A percentile compares a stretch with the other conserved stretches of the same genome.
Evolutionary conservation across 2,329 filamentous ascomycete genomes (phyloP).

Genomic region (Emmonsiellopsis sp.): DNA sequence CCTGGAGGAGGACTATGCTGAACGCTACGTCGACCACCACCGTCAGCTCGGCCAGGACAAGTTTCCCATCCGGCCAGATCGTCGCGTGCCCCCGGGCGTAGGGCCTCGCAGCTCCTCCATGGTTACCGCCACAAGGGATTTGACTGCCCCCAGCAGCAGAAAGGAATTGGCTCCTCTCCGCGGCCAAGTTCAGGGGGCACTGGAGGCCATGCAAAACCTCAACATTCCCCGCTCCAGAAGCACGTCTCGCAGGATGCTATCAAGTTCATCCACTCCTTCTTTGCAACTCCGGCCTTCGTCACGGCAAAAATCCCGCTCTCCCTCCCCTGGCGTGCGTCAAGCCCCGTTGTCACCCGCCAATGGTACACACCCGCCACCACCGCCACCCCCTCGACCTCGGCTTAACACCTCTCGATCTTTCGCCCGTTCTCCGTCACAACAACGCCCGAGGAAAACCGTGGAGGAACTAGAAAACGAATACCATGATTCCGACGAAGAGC

Average conservation of each 20-base stretch:
- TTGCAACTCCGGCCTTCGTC: slow-evolving; percentile 13
- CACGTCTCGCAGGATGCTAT: slow-evolving; percentile 6
- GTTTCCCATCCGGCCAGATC: background rate
- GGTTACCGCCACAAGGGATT: slow-evolving; percentile 22
- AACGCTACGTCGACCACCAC: slow-evolving; percentile 15
- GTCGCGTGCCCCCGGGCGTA: background rate
- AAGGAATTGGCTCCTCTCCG: slow-evolving; percentile 15
- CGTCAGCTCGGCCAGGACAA: background rate
- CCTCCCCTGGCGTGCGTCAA: slow-evolving; percentile 15
- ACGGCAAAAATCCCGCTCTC: slow-evolving; percentile 7
- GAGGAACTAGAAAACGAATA: slow-evolving; percentile 42
- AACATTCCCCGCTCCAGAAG: slow-evolving; percentile 16
- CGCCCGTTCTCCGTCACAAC: slow-evolving; percentile 31
- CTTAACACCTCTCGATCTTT: slow-evolving; percentile 12
- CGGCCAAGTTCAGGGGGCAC: slow-evolving; percentile 18
- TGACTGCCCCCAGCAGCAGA: slow-evolving; percentile 19
- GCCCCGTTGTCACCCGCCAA: slow-evolving; percentile 17
- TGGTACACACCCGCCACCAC: slow-evolving; percentile 18
- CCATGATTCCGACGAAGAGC: slow-evolving; percentile 41
- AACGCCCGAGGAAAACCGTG: slow-evolving; percentile 36
- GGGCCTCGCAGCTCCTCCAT: slow-evolving; percentile 10
- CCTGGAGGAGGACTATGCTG: slow-evolving; percentile 58
- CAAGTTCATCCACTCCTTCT: slow-evolving; percentile 13
- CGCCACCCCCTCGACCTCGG: slow-evolving; percentile 10
- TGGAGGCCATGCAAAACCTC: slow-evolving; percentile 16